Evolutionary conservation across 805 yeast genomes (phyloP).

Genomic region (Cyberlindnera mycetangii): DNA sequence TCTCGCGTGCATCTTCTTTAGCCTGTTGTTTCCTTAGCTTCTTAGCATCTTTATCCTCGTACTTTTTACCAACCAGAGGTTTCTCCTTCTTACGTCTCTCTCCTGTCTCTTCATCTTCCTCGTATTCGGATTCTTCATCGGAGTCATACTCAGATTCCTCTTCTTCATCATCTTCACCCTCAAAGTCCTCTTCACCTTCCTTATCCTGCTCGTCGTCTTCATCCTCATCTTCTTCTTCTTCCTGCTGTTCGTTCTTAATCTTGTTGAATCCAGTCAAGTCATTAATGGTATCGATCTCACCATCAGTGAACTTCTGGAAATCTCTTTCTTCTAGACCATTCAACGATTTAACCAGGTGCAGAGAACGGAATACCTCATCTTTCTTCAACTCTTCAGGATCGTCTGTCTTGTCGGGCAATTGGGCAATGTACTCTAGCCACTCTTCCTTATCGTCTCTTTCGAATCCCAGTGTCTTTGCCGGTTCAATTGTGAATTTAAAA

Average conservation of each 20-base stretch:
- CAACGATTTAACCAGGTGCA: conserved; percentile 74
- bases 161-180: conserved; percentile 32
- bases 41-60: conserved; percentile 75
- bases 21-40: conserved; percentile 70
- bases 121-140: conserved; percentile 28
- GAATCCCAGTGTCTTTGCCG: conserved; percentile 35
- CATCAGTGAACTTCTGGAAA: conserved; percentile 71
- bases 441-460: conserved; percentile 38
- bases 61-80: conserved; percentile 66
- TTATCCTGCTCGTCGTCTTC: conserved; percentile 27
- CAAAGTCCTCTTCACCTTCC: conserved; percentile 28
- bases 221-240: conserved; percentile 19
- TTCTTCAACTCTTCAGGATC: conserved; percentile 56
- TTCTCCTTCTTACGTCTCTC: conserved; percentile 35
- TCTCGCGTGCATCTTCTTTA: conserved; percentile 76
- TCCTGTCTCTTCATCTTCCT: conserved; percentile 34
- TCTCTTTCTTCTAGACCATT: conserved; percentile 89
- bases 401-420: conserved; percentile 53
- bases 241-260: conserved; percentile 25
- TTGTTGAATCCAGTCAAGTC: conserved; percentile 46
- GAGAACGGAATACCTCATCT: conserved; percentile 84
- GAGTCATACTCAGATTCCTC: conserved; percentile 32
- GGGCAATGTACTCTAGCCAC: conserved; percentile 40
- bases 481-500: conserved; percentile 71
- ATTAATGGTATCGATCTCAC: conserved; percentile 75